Evolutionary conservation across 306 rosid genomes (phyloP).

Genomic region (Parietaria judaica): DNA sequence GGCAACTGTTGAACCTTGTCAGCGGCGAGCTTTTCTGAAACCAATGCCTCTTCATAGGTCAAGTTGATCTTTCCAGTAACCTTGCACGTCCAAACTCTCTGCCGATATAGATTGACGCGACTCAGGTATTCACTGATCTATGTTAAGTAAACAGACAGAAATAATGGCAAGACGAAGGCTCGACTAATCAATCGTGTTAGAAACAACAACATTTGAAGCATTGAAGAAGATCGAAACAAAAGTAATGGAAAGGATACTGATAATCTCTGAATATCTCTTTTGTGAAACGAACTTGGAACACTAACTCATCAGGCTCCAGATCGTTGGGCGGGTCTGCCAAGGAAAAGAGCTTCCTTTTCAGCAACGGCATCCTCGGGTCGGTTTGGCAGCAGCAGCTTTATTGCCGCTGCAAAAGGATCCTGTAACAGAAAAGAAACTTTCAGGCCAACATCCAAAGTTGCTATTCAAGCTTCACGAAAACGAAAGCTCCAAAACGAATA

Average conservation of each 20-base stretch:
- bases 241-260: conserved; percentile 54
- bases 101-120: conserved; percentile 65
- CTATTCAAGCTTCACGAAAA: conserved; percentile 13
- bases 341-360: conserved; percentile 61
- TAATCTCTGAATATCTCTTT: conserved; percentile 78
- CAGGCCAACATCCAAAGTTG: conserved; percentile 16
- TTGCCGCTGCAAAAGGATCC: background rate
- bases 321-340: conserved; percentile 63
- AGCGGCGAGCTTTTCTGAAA: conserved; percentile 67
- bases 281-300: conserved; percentile 77
- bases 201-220: background rate
- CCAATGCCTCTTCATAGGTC: conserved; percentile 94
- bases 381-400: background rate
- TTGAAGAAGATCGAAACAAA: background rate
- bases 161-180: conserved; percentile 10
- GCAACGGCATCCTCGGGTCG: conserved; percentile 56
- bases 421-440: conserved; percentile 11
- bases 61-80: conserved; percentile 69
- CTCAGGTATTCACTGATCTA: conserved; percentile 62
- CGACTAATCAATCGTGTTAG: background rate
- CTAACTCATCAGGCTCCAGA: conserved; percentile 57
- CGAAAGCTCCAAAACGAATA: no score
- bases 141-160: conserved; percentile 37
- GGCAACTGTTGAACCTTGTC: conserved; percentile 88
- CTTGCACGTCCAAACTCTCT: conserved; percentile 82